phyloP scores from a whole-genome alignment of 139 green algal species.

The Raphidocelis subcapitata region DNA sequence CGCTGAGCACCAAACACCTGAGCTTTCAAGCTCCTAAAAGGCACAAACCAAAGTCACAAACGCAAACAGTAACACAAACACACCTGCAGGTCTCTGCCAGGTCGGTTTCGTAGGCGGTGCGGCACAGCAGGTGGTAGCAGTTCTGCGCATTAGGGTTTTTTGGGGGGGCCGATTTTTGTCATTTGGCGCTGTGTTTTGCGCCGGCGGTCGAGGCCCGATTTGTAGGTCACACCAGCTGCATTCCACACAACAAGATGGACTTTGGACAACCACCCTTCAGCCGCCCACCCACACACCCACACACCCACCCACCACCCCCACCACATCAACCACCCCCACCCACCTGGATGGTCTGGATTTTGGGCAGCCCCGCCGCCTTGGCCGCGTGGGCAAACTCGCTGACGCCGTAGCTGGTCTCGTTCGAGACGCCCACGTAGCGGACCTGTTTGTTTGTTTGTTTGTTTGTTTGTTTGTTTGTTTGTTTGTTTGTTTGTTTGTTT shows the following conservation, averaged over 20 bases:
- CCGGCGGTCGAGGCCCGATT: too few species aligned
- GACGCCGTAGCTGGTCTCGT: constrained; percentile 92
- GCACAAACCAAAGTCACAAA: too few species aligned
- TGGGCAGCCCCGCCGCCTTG: constrained; percentile 57
- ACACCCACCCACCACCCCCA: not conserved
- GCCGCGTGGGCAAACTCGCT: constrained; percentile 61
- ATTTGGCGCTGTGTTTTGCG: too few species aligned
- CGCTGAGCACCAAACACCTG: not conserved
- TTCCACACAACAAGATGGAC: too few species aligned
- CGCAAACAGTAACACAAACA: too few species aligned
- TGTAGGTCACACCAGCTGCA: not conserved
- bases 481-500: not conserved
- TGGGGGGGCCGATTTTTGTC: constrained; percentile 61
- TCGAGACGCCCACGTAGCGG: constrained; percentile 83
- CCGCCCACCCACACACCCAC: too few species aligned
- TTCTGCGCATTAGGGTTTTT: constrained; percentile 70
- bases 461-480: not conserved
- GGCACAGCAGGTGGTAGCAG: constrained; percentile 50
- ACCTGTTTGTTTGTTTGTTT: constrained; percentile 63
- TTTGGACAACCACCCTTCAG: not conserved
- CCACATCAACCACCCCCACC: not conserved
- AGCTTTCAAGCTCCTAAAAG: constrained; percentile 18
- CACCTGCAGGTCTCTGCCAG: constrained; percentile 70
- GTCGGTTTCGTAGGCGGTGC: constrained; percentile 81
- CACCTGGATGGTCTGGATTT: constrained; percentile 82